Evolutionary conservation across 2,329 filamentous ascomycete genomes (phyloP), one percentile per base, ranked within the genome.

Genomic region (Scedosporium dehoogii): DNA sequence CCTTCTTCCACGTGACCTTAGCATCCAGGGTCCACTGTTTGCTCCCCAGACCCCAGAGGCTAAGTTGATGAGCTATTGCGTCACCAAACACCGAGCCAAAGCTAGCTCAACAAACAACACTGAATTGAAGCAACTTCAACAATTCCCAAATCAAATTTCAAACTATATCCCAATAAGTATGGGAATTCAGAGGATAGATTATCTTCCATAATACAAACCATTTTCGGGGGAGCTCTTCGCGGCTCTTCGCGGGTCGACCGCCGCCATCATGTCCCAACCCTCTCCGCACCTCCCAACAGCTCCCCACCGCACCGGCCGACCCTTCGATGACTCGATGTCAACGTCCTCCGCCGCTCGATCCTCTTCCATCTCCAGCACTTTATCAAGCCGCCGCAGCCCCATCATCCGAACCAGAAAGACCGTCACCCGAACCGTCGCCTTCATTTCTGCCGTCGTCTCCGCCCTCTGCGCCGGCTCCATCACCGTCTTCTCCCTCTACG

Each of bases 401-500:
- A 41, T 63, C 46, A 41, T 63, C 61, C 63, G 61, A 53, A 61
- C 63, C 59, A 75, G 51, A 27, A 55, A 73, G 62, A 68, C 71
- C 41, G 61, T 69, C n/a, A 65, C 75, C 33, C 79, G 79, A 63
- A 66, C 74, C 66, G 62, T 82, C 56, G 80, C 84, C 62, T 85
- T 86, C 68, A 66, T 79, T 29, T 77, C 78, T 23, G 80, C 85
- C 29, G 79, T 86, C 33, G 65, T 85, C 16, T 79, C 80, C 16
- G 79, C 84, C 14, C 82, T 97, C 38, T 94, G 90, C 72, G 93
- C 92, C 33, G 94, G 93, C 65, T 96, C 91, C 69, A 91, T 97
- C 70, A 92, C 91, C 59, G 90, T 92, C 58, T 99, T 94, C 78
- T 96, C 92, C 42, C 85, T 99, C 38, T 99, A 97, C 73, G 94